Percentiles rank a stretch among this genome's conserved stretches.
Evolutionary conservation across 257 asterid species (phyloP).

Genomic region (Solanum chiquidenum): DNA sequence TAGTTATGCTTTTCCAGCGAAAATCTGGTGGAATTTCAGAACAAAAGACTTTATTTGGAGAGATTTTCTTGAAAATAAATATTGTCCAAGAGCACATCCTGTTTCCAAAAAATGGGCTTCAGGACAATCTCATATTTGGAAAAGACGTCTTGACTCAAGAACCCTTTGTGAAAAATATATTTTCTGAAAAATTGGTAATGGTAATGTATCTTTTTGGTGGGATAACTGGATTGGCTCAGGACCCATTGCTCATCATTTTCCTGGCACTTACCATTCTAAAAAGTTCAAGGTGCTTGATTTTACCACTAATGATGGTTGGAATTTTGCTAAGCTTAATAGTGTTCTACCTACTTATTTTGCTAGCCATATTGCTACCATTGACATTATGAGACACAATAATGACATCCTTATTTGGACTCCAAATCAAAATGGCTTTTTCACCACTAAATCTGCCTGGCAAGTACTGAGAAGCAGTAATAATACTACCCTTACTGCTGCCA

Average conservation of each 20-base stretch:
- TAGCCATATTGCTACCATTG: background rate
- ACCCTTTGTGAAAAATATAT: background rate
- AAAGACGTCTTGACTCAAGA: background rate
- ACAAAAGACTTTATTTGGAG: background rate
- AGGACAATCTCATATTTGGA: too few relatives aligned
- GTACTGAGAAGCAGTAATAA: too few relatives aligned
- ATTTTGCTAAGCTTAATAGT: background rate
- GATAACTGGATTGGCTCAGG: background rate
- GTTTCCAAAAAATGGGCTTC: too few relatives aligned
- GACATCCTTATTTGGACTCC: background rate
- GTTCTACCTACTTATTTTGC: background rate
- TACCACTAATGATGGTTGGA: background rate
- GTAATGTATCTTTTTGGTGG: background rate
- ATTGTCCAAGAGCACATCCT: background rate
- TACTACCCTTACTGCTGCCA: background rate
- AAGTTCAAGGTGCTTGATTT: background rate
- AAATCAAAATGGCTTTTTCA: background rate
- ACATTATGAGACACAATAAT: background rate
- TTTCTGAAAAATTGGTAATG: background rate
- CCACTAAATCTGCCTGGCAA: too few relatives aligned
- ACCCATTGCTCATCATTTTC: background rate
- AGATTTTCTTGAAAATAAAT: background rate
- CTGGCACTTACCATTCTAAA: too few relatives aligned
- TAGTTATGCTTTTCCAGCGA: background rate
- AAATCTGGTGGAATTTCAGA: background rate